Percentiles rank a stretch among this genome's conserved stretches.
These are phyloP conservation scores for Draba incana DNA, from an alignment of 345 rosid species.

Conservation along the genomic window DNA sequence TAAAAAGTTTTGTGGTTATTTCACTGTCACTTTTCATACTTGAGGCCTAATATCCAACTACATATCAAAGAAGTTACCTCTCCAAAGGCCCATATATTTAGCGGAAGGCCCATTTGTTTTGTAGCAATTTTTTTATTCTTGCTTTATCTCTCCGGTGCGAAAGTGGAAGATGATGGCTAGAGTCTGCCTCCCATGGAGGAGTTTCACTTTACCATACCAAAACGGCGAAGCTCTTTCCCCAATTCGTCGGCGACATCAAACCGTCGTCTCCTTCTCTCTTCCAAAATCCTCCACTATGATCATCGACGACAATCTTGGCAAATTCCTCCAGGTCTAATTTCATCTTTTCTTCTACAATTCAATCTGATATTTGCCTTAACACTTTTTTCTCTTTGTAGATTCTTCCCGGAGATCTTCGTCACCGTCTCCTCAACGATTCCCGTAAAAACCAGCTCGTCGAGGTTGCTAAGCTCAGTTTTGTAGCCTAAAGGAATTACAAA, in stretches of 20 bases:
- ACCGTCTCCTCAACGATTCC: constrained; percentile 52
- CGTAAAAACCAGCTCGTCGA: constrained; percentile 58
- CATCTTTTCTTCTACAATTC: constrained; percentile 10
- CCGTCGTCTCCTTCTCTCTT: constrained; percentile 18
- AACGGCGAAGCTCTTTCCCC: constrained; percentile 20
- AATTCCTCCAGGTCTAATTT: constrained; percentile 51
- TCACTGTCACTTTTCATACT: no score
- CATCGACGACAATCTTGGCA: constrained; percentile 55
- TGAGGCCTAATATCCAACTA: no score
- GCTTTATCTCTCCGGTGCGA: constrained; percentile 20
- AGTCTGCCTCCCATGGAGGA: constrained; percentile 39
- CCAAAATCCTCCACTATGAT: constrained; percentile 32
- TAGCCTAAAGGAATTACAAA: neutral
- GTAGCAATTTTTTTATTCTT: constrained; percentile 1
- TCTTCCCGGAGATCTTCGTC: constrained; percentile 59
- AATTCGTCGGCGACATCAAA: constrained; percentile 13
- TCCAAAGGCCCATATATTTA: no score
- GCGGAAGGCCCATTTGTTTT: no score
- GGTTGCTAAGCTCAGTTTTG: constrained; percentile 34
- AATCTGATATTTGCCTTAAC: neutral
- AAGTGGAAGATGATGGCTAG: constrained; percentile 33
- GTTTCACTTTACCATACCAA: neutral
- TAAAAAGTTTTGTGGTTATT: no score
- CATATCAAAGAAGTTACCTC: no score
- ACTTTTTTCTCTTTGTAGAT: constrained; percentile 38